Conservation (phyloP, 495 filamentous ascomycete species). For the Sordaria brevicollis region DNA sequence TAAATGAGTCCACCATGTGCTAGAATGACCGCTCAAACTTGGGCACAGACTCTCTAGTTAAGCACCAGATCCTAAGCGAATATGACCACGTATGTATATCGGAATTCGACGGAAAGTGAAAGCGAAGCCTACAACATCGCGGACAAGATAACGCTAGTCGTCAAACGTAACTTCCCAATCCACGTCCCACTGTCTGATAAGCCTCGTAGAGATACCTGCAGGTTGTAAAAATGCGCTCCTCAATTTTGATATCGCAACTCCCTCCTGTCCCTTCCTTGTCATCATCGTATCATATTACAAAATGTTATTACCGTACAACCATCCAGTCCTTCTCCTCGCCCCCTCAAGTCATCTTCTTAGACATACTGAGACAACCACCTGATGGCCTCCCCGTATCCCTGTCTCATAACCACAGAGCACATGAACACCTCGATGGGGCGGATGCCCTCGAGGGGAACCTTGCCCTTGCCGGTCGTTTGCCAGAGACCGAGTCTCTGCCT, state of each 20-base stretch:
- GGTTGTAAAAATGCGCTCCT: neutral
- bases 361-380: constrained; percentile 74
- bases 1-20: neutral
- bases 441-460: constrained; percentile 88
- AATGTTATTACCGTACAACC: neutral
- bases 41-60: neutral
- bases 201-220: neutral
- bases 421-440: constrained; percentile 97
- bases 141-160: neutral
- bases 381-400: constrained; percentile 76
- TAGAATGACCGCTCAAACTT: neutral
- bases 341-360: constrained; percentile 27
- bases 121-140: neutral
- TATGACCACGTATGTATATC: neutral
- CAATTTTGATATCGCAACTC: neutral
- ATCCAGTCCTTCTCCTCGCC: neutral
- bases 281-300: neutral
- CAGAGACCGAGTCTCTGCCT: constrained; percentile 82
- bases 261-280: neutral
- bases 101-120: neutral
- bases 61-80: neutral
- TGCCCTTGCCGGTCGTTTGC: constrained; percentile 97
- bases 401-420: constrained; percentile 97
- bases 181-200: neutral
- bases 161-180: neutral